Conservation (phyloP, 208 protist genomes). For the Trypanosoma mega region DNA sequence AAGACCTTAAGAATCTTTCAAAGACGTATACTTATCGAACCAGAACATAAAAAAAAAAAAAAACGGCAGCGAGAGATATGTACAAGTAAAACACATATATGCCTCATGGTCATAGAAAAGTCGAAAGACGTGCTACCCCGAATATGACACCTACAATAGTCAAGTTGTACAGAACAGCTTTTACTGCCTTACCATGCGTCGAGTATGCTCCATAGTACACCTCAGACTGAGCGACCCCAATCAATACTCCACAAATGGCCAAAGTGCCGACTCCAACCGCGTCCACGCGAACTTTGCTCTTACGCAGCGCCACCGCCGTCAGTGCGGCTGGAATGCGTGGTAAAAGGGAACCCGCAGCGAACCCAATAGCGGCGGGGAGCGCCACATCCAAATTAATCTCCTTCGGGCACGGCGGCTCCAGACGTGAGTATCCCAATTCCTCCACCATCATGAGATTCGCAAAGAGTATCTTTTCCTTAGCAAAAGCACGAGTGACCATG, state of each 20-base stretch:
- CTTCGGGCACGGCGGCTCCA: slow-evolving; percentile 61
- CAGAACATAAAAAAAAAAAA: neutral
- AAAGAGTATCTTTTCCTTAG: slow-evolving; percentile 81
- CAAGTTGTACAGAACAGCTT: slow-evolving; percentile 36
- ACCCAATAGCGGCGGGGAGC: slow-evolving; percentile 57
- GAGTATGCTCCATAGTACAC: slow-evolving; percentile 83
- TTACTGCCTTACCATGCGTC: slow-evolving; percentile 27
- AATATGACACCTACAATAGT: slow-evolving; percentile 41
- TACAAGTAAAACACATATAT: slow-evolving; percentile 2
- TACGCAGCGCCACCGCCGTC: no score
- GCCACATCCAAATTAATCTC: slow-evolving; percentile 65
- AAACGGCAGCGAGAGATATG: no score
- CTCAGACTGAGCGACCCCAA: slow-evolving; percentile 63
- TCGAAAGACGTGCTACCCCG: slow-evolving; percentile 11
- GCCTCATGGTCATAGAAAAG: slow-evolving; percentile 1
- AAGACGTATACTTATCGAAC: neutral
- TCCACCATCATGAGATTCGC: slow-evolving; percentile 95
- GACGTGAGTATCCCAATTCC: slow-evolving; percentile 91
- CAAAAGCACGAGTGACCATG: slow-evolving; percentile 84
- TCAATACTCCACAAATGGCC: slow-evolving; percentile 18
- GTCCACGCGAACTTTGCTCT: slow-evolving; percentile 3
- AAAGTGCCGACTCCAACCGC: slow-evolving; percentile 25
- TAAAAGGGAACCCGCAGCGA: slow-evolving; percentile 36
- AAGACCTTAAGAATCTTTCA: no score
- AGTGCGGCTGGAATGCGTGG: slow-evolving; percentile 34